phyloP scores from a whole-genome alignment of 1,284 basidiomycete species.

The Athelia sp. region DNA sequence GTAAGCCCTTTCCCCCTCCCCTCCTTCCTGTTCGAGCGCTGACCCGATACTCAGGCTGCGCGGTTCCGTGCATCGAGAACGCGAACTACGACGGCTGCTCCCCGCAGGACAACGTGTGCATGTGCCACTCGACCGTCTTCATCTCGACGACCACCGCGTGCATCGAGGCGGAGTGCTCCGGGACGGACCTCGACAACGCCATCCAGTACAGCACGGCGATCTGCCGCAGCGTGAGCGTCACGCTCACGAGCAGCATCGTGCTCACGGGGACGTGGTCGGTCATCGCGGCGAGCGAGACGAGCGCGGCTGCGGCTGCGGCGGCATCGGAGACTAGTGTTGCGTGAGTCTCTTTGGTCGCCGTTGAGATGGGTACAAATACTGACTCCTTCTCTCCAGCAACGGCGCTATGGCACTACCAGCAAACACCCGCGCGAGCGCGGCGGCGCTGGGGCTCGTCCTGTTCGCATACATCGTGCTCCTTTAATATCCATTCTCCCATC shows the following conservation, averaged over 20 bases:
- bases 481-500: constrained; percentile 23
- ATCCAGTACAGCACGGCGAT: constrained; percentile 34
- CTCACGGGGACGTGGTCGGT: constrained; percentile 11
- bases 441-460: constrained; percentile 13
- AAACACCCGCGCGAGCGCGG: constrained; percentile 13
- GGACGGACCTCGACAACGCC: constrained; percentile 43
- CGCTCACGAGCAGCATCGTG: constrained; percentile 26
- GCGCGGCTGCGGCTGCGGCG: constrained; percentile 3
- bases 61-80: constrained; percentile 35
- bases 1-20: constrained; percentile 20
- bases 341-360: no score
- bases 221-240: constrained; percentile 51
- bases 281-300: constrained; percentile 9
- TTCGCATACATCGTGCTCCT: constrained; percentile 5
- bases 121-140: constrained; percentile 45
- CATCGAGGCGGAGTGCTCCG: constrained; percentile 38
- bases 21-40: not conserved
- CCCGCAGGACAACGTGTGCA: constrained; percentile 40
- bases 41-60: constrained; percentile 38
- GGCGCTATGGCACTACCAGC: constrained; percentile 9
- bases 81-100: constrained; percentile 38
- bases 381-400: constrained; percentile 6
- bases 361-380: not conserved
- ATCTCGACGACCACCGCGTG: constrained; percentile 41
- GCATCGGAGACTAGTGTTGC: no score